Evolutionary conservation across 1,284 basidiomycete genomes (phyloP).

Genomic region (Ustilago shanxiensis): DNA sequence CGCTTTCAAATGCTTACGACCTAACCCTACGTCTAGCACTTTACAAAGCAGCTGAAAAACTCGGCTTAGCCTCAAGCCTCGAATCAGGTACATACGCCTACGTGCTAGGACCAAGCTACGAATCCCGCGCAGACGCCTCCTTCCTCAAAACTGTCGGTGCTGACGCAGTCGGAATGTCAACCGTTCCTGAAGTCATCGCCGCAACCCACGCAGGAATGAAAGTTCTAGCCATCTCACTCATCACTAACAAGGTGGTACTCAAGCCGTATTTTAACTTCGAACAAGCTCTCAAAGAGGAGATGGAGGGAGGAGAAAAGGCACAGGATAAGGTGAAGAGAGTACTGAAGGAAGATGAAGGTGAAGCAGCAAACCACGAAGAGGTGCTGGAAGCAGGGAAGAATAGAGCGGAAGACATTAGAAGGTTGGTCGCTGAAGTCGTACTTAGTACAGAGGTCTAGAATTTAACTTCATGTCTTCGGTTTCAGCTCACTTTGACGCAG

Average conservation of each 20-base stretch:
- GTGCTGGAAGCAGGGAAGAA: conserved; percentile 79
- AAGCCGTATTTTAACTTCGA: conserved; percentile 78
- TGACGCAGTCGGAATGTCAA: conserved; percentile 89
- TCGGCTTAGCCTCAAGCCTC: conserved; percentile 64
- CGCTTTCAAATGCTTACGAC: conserved; percentile 83
- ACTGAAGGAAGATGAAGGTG: conserved; percentile 71
- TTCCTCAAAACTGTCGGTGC: conserved; percentile 54
- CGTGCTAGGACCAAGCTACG: conserved; percentile 83
- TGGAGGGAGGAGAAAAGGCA: conserved; percentile 5
- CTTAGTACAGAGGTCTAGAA: too few relatives aligned
- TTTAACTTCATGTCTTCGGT: too few relatives aligned
- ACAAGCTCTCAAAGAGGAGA: conserved; percentile 81
- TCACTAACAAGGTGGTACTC: conserved; percentile 85
- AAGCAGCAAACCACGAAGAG: conserved; percentile 82
- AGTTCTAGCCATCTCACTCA: conserved; percentile 81
- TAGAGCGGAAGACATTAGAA: conserved; percentile 80
- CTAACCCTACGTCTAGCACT: conserved; percentile 77
- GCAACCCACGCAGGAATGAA: conserved; percentile 79
- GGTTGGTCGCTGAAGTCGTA: conserved; percentile 70
- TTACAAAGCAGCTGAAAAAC: conserved; percentile 78
- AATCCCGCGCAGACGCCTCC: conserved; percentile 73
- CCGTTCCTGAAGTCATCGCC: conserved; percentile 87
- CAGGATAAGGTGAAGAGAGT: conserved; percentile 4
- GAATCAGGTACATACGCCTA: conserved; percentile 81
- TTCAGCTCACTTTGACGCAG: too few relatives aligned